phyloP scores from a whole-genome alignment of 192 early-diverging fungal genomes.

The Entophlyctis luteolus region DNA sequence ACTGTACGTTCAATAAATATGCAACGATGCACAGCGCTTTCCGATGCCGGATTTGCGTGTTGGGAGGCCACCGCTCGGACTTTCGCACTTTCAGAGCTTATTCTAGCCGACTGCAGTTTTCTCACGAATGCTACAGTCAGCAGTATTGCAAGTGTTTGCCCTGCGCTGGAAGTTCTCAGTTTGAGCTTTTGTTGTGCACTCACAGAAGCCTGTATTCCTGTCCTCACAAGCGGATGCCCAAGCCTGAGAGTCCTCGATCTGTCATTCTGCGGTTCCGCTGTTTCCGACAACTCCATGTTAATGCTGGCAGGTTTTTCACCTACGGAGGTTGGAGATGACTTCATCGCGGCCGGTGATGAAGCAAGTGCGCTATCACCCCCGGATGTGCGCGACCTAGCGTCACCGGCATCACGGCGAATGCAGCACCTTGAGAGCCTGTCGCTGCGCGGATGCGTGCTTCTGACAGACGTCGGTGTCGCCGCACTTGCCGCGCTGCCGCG shows the following conservation, averaged over 20 bases:
- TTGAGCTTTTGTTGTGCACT: constrained; percentile 76
- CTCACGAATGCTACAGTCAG: constrained; percentile 63
- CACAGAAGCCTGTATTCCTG: constrained; percentile 53
- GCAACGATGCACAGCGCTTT: constrained; percentile 72
- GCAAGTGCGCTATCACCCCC: not conserved
- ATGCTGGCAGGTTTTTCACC: not conserved
- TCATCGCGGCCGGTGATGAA: not conserved
- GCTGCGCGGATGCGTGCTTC: constrained; percentile 46
- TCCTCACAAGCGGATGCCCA: constrained; percentile 37
- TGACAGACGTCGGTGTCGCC: constrained; percentile 36
- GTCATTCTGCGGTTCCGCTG: constrained; percentile 45
- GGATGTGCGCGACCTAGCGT: not conserved
- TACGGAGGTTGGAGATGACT: not conserved
- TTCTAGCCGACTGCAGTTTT: constrained; percentile 73
- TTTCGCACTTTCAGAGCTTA: constrained; percentile 52
- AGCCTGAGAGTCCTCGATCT: constrained; percentile 56
- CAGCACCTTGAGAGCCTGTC: not conserved
- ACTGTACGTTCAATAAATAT: constrained; percentile 61
- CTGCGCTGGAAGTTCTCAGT: constrained; percentile 49
- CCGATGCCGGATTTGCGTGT: constrained; percentile 56
- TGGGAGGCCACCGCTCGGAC: constrained; percentile 30
- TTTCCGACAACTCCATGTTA: not conserved
- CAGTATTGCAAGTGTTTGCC: constrained; percentile 49
- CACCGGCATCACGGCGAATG: not conserved
- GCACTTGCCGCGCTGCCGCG: constrained; percentile 16